Conservation (phyloP, 345 rosid genomes). For the Psidium guajava region DNA sequence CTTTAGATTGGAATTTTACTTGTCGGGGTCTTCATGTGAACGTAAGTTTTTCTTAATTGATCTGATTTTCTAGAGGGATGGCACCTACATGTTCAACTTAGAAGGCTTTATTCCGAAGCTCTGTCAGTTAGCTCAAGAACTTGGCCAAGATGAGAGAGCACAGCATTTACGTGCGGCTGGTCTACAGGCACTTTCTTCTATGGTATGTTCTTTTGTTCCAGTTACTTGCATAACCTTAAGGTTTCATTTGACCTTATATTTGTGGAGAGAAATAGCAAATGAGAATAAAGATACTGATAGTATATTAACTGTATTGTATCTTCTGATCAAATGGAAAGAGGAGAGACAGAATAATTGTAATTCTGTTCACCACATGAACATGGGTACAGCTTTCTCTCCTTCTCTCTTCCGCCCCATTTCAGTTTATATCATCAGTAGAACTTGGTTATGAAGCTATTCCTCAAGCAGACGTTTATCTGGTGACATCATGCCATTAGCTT, state of each 20-base stretch:
- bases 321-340: neutral
- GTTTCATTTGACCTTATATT: neutral
- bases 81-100: slow-evolving; percentile 72
- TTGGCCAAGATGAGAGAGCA: slow-evolving; percentile 61
- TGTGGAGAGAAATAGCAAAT: neutral
- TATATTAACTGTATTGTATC: neutral
- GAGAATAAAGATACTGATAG: neutral
- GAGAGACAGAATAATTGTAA: neutral
- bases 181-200: slow-evolving; percentile 82
- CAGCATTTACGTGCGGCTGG: slow-evolving; percentile 53
- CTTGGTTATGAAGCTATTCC: neutral
- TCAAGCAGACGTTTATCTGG: neutral
- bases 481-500: neutral
- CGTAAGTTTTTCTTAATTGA: neutral
- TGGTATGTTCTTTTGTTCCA: slow-evolving; percentile 38
- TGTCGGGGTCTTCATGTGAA: neutral
- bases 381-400: neutral
- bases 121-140: slow-evolving; percentile 73
- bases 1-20: neutral
- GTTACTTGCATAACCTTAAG: neutral
- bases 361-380: neutral
- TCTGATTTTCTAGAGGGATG: slow-evolving; percentile 63
- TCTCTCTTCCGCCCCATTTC: neutral
- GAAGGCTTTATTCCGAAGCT: slow-evolving; percentile 88
- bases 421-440: neutral